phyloP scores from a whole-genome alignment of 116 monocot genomes.

The Posidonia oceanica region DNA sequence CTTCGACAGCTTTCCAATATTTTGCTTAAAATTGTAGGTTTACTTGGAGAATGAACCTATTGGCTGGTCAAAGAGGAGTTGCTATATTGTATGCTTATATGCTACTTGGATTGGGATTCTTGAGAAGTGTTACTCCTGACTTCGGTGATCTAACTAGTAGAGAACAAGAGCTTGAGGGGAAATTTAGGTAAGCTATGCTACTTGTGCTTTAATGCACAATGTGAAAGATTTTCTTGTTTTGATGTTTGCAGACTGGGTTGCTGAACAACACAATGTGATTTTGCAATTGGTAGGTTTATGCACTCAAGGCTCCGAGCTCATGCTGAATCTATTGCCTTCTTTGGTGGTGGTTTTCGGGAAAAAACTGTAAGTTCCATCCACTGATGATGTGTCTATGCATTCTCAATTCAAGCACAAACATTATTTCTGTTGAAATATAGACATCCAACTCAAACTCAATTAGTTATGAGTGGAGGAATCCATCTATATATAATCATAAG shows the following conservation, averaged over 20 bases:
- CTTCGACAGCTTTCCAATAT: too few species aligned
- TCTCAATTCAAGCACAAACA: too few species aligned
- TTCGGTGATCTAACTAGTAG: slow-evolving; percentile 83
- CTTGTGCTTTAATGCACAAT: too few species aligned
- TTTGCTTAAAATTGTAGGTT: slow-evolving; percentile 36
- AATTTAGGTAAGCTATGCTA: slow-evolving; percentile 52
- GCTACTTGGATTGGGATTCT: slow-evolving; percentile 85
- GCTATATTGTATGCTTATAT: slow-evolving; percentile 92
- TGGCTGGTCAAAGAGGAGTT: slow-evolving; percentile 90
- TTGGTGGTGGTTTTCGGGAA: slow-evolving; percentile 96
- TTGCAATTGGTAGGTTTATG: slow-evolving; percentile 49
- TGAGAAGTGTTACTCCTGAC: slow-evolving; percentile 87
- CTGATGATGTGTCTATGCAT: too few species aligned
- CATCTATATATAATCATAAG: too few species aligned
- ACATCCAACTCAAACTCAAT: too few species aligned
- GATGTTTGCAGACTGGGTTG: too few species aligned
- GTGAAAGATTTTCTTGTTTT: too few species aligned
- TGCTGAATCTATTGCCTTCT: slow-evolving; percentile 99
- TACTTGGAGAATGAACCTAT: slow-evolving; percentile 97
- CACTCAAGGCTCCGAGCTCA: slow-evolving; percentile 88
- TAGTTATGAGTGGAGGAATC: too few species aligned
- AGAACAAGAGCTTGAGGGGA: slow-evolving; percentile 94
- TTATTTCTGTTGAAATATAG: too few species aligned
- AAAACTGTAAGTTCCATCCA: slow-evolving; percentile 57
- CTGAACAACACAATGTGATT: neutral